Conservation (phyloP, 2,329 filamentous ascomycete genomes). For the Phaeosphaeriaceae sp. region DNA sequence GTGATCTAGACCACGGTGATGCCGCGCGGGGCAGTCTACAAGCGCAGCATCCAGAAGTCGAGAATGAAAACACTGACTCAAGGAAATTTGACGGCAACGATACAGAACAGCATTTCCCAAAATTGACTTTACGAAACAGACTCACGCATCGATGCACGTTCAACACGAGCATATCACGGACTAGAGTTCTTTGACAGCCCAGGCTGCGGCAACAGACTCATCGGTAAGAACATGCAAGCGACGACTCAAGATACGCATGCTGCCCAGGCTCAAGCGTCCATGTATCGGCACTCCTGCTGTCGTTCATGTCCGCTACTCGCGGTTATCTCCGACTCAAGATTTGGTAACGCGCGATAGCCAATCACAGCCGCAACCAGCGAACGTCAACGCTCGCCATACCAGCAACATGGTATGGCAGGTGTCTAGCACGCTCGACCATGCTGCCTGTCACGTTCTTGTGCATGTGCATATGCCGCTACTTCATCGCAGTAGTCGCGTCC, state of each 20-base stretch:
- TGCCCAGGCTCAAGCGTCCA: neutral
- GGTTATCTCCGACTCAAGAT: constrained; percentile 1
- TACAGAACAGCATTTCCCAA: no score
- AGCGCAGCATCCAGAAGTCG: neutral
- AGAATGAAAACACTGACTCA: neutral
- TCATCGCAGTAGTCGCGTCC: neutral
- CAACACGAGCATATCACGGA: neutral
- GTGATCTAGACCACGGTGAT: neutral
- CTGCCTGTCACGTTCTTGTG: neutral
- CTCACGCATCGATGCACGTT: no score
- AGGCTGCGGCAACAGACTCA: neutral
- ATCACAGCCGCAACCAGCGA: neutral
- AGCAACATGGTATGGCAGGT: neutral
- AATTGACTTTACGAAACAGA: no score
- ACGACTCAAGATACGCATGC: neutral
- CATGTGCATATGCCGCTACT: neutral
- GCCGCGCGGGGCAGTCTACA: neutral
- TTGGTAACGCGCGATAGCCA: neutral
- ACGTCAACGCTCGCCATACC: neutral
- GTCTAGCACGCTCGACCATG: neutral
- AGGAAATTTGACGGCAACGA: no score
- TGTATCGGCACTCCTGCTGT: neutral
- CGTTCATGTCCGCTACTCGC: neutral
- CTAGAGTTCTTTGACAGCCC: neutral
- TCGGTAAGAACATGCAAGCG: neutral